A percentile compares a stretch with the other conserved stretches of the same genome.
phyloP scores from a whole-genome alignment of 208 protist genomes.

The Angomonas deanei region DNA sequence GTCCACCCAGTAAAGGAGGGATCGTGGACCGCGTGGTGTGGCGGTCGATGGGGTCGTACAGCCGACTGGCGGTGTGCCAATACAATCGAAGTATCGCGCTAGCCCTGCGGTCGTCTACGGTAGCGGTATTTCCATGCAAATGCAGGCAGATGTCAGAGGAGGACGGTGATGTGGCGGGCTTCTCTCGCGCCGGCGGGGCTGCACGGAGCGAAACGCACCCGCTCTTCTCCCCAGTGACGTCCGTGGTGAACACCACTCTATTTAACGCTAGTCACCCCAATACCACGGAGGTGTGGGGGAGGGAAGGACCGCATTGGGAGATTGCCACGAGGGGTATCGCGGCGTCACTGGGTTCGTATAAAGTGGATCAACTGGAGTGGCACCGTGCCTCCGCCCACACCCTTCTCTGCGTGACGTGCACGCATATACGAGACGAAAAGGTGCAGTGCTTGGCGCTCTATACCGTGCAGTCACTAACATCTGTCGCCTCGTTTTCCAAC shows the following conservation, averaged over 20 bases:
- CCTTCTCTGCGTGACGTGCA: constrained; percentile 70
- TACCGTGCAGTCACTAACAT: constrained; percentile 48
- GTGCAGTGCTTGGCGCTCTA: constrained; percentile 47
- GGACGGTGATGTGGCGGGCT: neutral
- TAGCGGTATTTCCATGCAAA: constrained; percentile 58
- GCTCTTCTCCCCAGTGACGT: no score
- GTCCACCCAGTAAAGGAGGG: neutral
- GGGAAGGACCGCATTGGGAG: neutral
- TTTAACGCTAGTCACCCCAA: neutral
- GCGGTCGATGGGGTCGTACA: constrained; percentile 60
- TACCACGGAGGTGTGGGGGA: neutral
- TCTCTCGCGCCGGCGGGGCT: neutral
- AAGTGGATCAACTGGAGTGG: constrained; percentile 51
- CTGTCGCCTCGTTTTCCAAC: constrained; percentile 28
- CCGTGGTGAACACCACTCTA: neutral
- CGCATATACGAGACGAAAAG: constrained; percentile 27
- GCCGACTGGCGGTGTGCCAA: constrained; percentile 52
- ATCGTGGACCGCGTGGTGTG: constrained; percentile 40
- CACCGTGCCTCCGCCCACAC: constrained; percentile 56
- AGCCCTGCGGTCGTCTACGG: constrained; percentile 29
- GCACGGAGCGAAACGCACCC: neutral
- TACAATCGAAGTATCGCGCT: constrained; percentile 64
- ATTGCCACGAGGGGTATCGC: constrained; percentile 47
- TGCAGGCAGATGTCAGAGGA: neutral
- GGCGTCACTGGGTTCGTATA: constrained; percentile 40